Evolutionary conservation across 768 basidiomycete genomes (phyloP).

Genomic region (Agaricus subrufescens): DNA sequence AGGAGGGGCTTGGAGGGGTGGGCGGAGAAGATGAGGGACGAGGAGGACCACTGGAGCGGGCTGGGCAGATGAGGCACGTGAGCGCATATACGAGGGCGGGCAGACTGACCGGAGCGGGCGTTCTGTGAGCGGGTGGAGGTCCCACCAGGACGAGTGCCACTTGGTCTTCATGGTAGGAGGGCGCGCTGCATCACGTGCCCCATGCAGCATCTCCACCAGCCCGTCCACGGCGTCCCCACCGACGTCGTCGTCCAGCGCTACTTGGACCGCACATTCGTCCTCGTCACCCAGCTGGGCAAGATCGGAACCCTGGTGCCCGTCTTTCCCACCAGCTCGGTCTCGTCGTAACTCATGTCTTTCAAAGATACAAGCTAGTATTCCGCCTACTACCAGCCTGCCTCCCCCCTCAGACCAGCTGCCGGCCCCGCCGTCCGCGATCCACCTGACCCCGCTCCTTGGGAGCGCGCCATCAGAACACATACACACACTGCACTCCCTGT

Average conservation of each 20-base stretch:
- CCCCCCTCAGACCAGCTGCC: slow-evolving; percentile 42
- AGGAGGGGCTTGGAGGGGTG: slow-evolving; percentile 60
- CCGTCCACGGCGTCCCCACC: slow-evolving; percentile 55
- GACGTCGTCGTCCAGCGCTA: slow-evolving; percentile 77
- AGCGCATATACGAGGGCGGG: not conserved
- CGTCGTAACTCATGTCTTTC: slow-evolving; percentile 2
- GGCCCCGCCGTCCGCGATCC: slow-evolving; percentile 63
- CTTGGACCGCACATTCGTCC: slow-evolving; percentile 76
- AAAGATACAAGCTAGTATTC: slow-evolving; percentile 80
- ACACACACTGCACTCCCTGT: slow-evolving; percentile 72
- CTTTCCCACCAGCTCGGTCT: not conserved
- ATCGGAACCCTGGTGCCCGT: slow-evolving; percentile 74
- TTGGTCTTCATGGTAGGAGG: slow-evolving; percentile 15
- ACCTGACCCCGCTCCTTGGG: slow-evolving; percentile 77
- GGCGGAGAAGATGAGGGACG: slow-evolving; percentile 65
- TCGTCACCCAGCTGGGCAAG: slow-evolving; percentile 89
- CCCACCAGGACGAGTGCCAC: slow-evolving; percentile 74
- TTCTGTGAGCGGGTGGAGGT: slow-evolving; percentile 59
- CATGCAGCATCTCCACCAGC: slow-evolving; percentile 45
- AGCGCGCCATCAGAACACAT: slow-evolving; percentile 62
- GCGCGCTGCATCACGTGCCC: slow-evolving; percentile 10
- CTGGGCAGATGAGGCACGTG: slow-evolving; percentile 28
- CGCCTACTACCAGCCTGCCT: slow-evolving; percentile 53
- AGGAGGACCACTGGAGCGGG: slow-evolving; percentile 66
- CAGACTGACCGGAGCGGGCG: slow-evolving; percentile 44